Conservation (phyloP, 768 basidiomycete genomes). For the Chiua virens region DNA sequence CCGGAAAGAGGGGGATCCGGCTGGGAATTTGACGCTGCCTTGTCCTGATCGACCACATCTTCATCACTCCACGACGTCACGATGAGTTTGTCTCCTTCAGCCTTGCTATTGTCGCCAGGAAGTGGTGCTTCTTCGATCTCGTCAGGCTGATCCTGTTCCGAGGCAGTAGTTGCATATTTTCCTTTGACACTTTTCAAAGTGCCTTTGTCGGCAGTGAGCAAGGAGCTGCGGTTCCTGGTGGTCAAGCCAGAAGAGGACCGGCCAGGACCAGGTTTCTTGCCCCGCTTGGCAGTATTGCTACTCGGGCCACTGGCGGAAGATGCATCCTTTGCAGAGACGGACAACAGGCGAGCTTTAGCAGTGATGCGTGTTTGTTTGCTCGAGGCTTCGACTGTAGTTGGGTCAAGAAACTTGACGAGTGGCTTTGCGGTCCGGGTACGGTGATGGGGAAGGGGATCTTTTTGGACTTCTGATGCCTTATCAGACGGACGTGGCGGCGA, state of each 20-base stretch:
- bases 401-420: slow-evolving; percentile 51
- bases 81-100: slow-evolving; percentile 5
- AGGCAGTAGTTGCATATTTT: slow-evolving; percentile 28
- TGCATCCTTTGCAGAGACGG: slow-evolving; percentile 8
- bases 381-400: slow-evolving; percentile 23
- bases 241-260: slow-evolving; percentile 47
- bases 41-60: slow-evolving; percentile 9
- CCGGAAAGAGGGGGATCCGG: slow-evolving; percentile 33
- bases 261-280: slow-evolving; percentile 48
- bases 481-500: slow-evolving; percentile 18
- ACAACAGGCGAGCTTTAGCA: slow-evolving; percentile 48
- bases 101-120: neutral
- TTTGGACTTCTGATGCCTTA: slow-evolving; percentile 5
- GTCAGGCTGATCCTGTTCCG: slow-evolving; percentile 18
- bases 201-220: slow-evolving; percentile 56
- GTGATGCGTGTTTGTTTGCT: slow-evolving; percentile 42
- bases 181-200: slow-evolving; percentile 51
- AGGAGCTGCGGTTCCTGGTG: slow-evolving; percentile 46
- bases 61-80: slow-evolving; percentile 22
- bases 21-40: slow-evolving; percentile 3
- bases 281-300: slow-evolving; percentile 8
- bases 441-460: slow-evolving; percentile 35
- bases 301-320: slow-evolving; percentile 13
- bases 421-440: slow-evolving; percentile 53
- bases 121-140: slow-evolving; percentile 17